These are phyloP conservation scores for Nannochloropsis granulata DNA, from an alignment of 108 stramenopile genomes.

Conservation along the genomic window DNA sequence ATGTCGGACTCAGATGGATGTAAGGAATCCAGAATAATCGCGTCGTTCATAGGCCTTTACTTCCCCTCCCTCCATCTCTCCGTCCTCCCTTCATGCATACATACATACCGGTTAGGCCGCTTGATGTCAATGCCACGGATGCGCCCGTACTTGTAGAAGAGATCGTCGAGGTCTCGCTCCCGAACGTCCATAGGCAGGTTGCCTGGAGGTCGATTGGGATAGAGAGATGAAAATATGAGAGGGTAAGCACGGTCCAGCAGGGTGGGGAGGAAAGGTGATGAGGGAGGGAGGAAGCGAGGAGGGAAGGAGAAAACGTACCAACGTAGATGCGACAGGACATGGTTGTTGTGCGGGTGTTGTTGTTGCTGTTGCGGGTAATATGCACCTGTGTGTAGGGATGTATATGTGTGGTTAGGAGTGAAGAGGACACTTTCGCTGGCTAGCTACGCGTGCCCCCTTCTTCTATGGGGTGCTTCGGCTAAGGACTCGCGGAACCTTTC, in stretches of 20 bases:
- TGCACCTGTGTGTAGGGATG: too few relatives aligned
- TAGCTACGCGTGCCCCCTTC: too few relatives aligned
- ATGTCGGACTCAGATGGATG: too few relatives aligned
- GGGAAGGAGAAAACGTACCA: not conserved
- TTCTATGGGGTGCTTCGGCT: too few relatives aligned
- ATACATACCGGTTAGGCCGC: not conserved
- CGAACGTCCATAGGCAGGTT: slow-evolving; percentile 44
- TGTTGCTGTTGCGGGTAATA: too few relatives aligned
- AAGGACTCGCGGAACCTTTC: too few relatives aligned
- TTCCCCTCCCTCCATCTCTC: not conserved
- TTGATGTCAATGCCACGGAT: not conserved
- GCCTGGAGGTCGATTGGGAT: not conserved
- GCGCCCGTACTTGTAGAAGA: slow-evolving; percentile 43
- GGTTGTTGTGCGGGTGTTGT: not conserved
- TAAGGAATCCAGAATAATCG: too few relatives aligned
- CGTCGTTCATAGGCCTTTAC: not conserved
- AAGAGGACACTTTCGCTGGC: too few relatives aligned
- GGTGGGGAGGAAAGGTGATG: too few relatives aligned
- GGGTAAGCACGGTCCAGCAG: too few relatives aligned
- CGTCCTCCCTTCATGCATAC: not conserved
- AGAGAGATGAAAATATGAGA: not conserved
- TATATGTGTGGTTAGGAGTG: too few relatives aligned
- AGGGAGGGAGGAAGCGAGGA: not conserved
- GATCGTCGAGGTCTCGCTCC: slow-evolving; percentile 38
- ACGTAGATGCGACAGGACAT: not conserved